phyloP scores from a whole-genome alignment of 225 moss, liverwort and hornwort genomes.

The Antitrichia curtipendula region DNA sequence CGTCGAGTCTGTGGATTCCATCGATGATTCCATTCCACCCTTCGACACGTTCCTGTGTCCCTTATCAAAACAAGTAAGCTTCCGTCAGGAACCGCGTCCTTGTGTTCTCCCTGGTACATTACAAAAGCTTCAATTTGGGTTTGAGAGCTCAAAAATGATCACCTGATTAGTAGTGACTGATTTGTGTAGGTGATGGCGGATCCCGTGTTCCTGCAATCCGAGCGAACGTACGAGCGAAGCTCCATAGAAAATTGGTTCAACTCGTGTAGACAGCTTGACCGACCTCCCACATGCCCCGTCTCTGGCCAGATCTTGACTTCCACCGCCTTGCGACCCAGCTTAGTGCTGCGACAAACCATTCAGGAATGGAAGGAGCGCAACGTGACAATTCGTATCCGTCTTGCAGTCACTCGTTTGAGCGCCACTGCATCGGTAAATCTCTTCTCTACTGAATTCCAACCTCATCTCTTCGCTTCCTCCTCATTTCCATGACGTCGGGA shows the following conservation, averaged over 20 bases:
- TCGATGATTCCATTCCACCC: conserved; percentile 12
- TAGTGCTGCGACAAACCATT: conserved; percentile 39
- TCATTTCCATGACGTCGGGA: neutral
- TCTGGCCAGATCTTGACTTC: conserved; percentile 29
- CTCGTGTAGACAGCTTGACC: conserved; percentile 21
- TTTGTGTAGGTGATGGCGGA: conserved; percentile 41
- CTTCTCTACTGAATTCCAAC: neutral
- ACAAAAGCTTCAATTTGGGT: neutral
- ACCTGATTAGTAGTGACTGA: neutral
- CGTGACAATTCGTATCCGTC: conserved; percentile 17
- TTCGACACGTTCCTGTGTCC: conserved; percentile 39
- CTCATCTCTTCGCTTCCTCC: neutral
- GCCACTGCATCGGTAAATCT: conserved; percentile 13
- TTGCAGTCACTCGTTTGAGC: conserved; percentile 14
- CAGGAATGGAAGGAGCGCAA: conserved; percentile 35
- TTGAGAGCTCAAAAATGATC: neutral
- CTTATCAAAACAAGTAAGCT: conserved; percentile 28
- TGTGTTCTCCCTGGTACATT: neutral
- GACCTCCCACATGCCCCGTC: conserved; percentile 27
- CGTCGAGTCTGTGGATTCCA: neutral
- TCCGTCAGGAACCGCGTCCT: neutral
- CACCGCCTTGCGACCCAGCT: conserved; percentile 27
- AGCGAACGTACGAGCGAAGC: conserved; percentile 29
- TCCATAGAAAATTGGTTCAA: conserved; percentile 34
- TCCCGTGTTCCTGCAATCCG: conserved; percentile 40